A percentile compares a stretch with the other conserved stretches of the same genome.
These are phyloP conservation scores for Zhuliangozyma parablackwelliae DNA, from an alignment of 1,139 yeast species.

Conservation along the genomic window DNA sequence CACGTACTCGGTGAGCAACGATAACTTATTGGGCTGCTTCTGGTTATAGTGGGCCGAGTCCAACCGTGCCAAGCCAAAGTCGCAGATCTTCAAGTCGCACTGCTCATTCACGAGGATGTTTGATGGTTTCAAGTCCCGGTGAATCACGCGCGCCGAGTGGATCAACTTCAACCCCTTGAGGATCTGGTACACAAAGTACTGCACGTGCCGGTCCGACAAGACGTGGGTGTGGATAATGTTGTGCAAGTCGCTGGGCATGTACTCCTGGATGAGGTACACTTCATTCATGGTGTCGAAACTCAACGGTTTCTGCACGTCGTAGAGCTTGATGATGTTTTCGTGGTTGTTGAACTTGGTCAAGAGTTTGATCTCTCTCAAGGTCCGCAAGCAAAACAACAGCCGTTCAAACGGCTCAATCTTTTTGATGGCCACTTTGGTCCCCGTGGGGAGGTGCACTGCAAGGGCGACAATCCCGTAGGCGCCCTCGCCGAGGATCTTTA, in stretches of 20 bases:
- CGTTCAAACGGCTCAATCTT: constrained; percentile 92
- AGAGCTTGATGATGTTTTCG: constrained; percentile 85
- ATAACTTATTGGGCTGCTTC: constrained; percentile 34
- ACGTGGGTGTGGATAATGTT: constrained; percentile 83
- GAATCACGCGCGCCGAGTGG: constrained; percentile 88
- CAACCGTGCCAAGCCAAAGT: constrained; percentile 83
- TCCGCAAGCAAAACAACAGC: constrained; percentile 85
- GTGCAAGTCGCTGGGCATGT: constrained; percentile 94
- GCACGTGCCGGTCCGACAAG: constrained; percentile 87
- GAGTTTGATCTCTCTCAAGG: constrained; percentile 83
- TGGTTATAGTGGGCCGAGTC: constrained; percentile 28
- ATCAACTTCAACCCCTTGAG: constrained; percentile 84
- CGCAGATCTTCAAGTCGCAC: constrained; percentile 92
- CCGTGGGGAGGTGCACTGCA: constrained; percentile 83
- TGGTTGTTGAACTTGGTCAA: constrained; percentile 76
- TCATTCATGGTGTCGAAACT: constrained; percentile 74
- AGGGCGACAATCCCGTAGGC: constrained; percentile 96
- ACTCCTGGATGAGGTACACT: constrained; percentile 88
- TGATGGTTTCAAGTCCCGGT: constrained; percentile 89
- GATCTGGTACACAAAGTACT: constrained; percentile 88
- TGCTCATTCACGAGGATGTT: constrained; percentile 83
- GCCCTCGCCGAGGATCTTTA: constrained; percentile 89
- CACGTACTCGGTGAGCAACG: constrained; percentile 84
- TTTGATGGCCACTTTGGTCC: constrained; percentile 90
- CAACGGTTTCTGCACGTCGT: constrained; percentile 87